Percentiles rank a stretch among this genome's conserved stretches.
Evolutionary conservation across 306 rosid genomes (phyloP).

Genomic region (Fagus sylvatica): DNA sequence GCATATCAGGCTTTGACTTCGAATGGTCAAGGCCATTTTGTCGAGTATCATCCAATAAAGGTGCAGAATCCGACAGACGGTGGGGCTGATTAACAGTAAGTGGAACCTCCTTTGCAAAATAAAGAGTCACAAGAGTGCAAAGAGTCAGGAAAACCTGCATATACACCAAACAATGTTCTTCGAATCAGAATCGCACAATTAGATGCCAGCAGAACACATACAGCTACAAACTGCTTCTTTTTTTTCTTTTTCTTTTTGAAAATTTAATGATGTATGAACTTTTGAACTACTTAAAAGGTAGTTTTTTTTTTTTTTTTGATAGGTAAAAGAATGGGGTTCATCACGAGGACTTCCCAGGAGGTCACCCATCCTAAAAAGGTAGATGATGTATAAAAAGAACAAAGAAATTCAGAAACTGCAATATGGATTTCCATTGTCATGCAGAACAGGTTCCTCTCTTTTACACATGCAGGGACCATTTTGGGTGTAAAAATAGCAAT

Average conservation of each 20-base stretch:
- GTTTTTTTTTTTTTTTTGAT: too few species aligned
- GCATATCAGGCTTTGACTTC: slow-evolving; percentile 41
- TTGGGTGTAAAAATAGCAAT: neutral
- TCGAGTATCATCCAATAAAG: slow-evolving; percentile 70
- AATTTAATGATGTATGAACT: neutral
- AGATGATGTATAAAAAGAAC: neutral
- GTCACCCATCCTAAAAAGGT: too few species aligned
- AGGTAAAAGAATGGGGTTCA: too few species aligned
- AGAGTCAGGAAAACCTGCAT: slow-evolving; percentile 81
- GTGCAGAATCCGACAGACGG: slow-evolving; percentile 71
- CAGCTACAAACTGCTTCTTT: slow-evolving; percentile 5
- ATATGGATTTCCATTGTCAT: neutral
- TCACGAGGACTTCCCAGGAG: too few species aligned
- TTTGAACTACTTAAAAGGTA: slow-evolving; percentile 1
- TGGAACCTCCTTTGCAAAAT: slow-evolving; percentile 94
- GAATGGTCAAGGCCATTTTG: slow-evolving; percentile 50
- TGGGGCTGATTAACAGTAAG: slow-evolving; percentile 52
- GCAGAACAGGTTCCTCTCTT: neutral
- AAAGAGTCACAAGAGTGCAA: slow-evolving; percentile 80
- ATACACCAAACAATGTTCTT: slow-evolving; percentile 6
- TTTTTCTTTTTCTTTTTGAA: neutral
- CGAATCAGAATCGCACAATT: neutral
- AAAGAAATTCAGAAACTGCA: neutral
- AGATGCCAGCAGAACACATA: neutral
- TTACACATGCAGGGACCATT: neutral